Evolutionary conservation across 2,329 filamentous ascomycete species (phyloP), one percentile per base, ranked within the genome.

Genomic region (Colletotrichum liaoningense): DNA sequence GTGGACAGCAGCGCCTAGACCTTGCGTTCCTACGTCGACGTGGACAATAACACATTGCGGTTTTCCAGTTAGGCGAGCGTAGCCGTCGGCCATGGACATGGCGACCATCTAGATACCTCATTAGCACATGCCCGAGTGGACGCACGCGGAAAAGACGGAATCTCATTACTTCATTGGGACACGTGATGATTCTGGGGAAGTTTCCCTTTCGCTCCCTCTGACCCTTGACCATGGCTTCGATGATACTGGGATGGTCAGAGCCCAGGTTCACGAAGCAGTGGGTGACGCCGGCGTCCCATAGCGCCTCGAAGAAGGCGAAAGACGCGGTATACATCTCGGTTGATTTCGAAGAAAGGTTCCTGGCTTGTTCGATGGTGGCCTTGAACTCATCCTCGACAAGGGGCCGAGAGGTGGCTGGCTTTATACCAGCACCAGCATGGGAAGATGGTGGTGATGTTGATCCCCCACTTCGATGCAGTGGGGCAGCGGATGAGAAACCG

Each of bases 281-380:
- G 46, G 87, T 87, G 55, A 91, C 85, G 22, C 89, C 89, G 55
- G 89, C 89, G 80, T 94, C 92, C 91, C 92, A 94, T 62, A 95
- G 84, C 38, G 93, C 92, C 85, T 96, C 94, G 76, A 96, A 95
- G 82, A 96, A 95, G 81, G 93, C 94, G 78, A 92, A 94, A 0
- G 93, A 94, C 14, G 94, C 90, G 9, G 94, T 95, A 80, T 95
- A 93, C 85, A 87, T 87, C 24, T 81, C 81, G 55, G 57, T 28
- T 24, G 66, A 67, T 24, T 63, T 19, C 30, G 70, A 75, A 19
- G 71, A 73, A 14, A 70, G 56, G 5, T 26, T 62, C 28, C 68
- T 62, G 35, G 71, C 71, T 46, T 73, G 71, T 12, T 67, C 46
- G 19, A 73, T 73, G 62, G 63, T 72, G 46, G 67, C 24, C 28